Base-by-base conservation (phyloP, 2,329 filamentous ascomycete genomes). In the Neoscytalidium dimidiatum region DNA sequence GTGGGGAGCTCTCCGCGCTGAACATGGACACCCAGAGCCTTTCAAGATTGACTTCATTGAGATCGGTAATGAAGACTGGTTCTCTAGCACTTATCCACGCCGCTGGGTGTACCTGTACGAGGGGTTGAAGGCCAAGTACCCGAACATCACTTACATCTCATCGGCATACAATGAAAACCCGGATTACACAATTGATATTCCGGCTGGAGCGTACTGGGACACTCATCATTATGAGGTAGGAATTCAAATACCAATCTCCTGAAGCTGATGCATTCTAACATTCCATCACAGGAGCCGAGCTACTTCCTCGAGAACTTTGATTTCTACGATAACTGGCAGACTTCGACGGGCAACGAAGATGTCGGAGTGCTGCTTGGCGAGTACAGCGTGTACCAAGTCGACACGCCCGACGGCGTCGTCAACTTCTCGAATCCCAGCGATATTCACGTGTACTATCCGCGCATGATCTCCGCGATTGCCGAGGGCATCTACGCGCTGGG, bases 1-100 rank as follows among this genome's bases (percentile, higher is more conserved):
- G 17, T 78, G 71, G 69, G 76, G 76, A 57, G 69, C 73, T n/a
- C 69, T 70, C 26, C 75, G 76, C 26, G 75, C 76, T 17, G 69
- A 67, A 26, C 74, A 78, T 13, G 76, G 76, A 14, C 74, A 78
- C 33, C 74, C 76, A 4, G 71, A 76, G 51, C 75, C 76, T 7
- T 78, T 74, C 19, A 67, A 71, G 56, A 71, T 78, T 65, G 77
- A 77, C 61, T 77, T 76, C 49, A 72, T 78, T 21, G 76, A 78
- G 64, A 71, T 78, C 17, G 74, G 75, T 17, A 78, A 78, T 66
- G 76, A 78, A 64, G 76, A 78, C 64, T 77, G 73, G 71, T 74
- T 78, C 14, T 69, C 63, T 1, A 73, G 72, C 67, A 70, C 70
- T 28, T 65, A 68, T 28, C 66, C 69, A 26, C 76, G 77, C 65